Base-by-base conservation (phyloP, 495 filamentous ascomycete genomes). In the Ascodesmis nigricans region DNA sequence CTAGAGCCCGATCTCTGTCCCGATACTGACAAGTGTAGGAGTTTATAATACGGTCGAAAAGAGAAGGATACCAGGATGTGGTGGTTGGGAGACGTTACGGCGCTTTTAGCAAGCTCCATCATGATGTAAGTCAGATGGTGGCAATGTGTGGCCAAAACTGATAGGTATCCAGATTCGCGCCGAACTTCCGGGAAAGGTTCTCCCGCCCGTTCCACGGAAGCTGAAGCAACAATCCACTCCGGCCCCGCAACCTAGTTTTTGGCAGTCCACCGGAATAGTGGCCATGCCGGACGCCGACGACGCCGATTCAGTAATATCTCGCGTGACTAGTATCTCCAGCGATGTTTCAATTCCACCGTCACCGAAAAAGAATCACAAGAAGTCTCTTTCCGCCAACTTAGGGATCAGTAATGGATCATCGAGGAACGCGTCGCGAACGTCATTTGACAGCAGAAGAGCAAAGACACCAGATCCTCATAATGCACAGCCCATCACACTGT, bases 171-270 rank as follows among this genome's bases (percentile, higher is more conserved):
- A 67, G 44, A 54, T 97, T 25, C 70, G 79, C 24, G 70, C 67
- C 11, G 87, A 95, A 56, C 62, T 97, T 21, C 87, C 87, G 0
- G 87, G 90, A 16, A 93, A 90, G 44, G 66, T 90, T 8, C 64
- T 97, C 1, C 77, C 87, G 4, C 64, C 80, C 8, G 61, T 95
- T 13, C 87, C 87, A 0, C 69, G 73, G 38, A 97, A 97, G 60
- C 90, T 91, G 55, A 87, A 80, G 54, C n/a, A n/a, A n/a, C n/a
- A n/a, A n/a, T n/a, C n/a, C n/a, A n/a, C n/a, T n/a, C n/a, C n/a
- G n/a, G n/a, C n/a, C n/a, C n/a, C n/a, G n/a, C n/a, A n/a, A n/a
- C n/a, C n/a, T n/a, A n/a, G n/a, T n/a, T n/a, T n/a, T n/a, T n/a
- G n/a, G n/a, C n/a, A n/a, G n/a, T n/a, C n/a, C n/a, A n/a, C n/a